Evolutionary conservation across 257 asterid genomes (phyloP), one percentile per base, ranked within the genome.

Genomic region (Parsonsia alboflavescens): DNA sequence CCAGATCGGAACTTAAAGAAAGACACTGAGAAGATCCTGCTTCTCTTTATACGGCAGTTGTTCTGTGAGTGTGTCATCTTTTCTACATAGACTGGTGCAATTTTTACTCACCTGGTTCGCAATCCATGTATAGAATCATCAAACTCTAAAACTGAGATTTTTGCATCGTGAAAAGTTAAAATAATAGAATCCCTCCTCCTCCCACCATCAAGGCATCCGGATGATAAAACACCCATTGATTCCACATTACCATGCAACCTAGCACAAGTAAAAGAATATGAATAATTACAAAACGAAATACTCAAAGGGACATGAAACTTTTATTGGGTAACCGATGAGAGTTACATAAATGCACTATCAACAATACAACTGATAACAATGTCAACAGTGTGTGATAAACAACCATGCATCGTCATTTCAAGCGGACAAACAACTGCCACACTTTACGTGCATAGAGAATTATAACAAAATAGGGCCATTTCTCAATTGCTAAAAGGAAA

Each of bases 171-270:
- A 71, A 92, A 94, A 61, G 93, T 84, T 84, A 94, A 80, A 75
- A 94, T 88, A 76, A 94, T 86, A n/a, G 98, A 84, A 80, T 90
- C 99, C 75, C 96, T 90, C 82, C 83, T 85, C 88, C 78, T 90
- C 72, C 96, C 96, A 53, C 87, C 90, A 81, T 88, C 94, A 84
- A 82, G 78, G 42, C 90, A 88, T 58, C 97, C 97, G 44, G 83
- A 84, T 19, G 96, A 80, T 76, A 94, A 82, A 71, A 94, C 85
- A 16, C 87, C 95, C 81, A 94, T 76, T 11, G 97, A 89, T 84
- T 94, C 96, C 82, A 94, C 93, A 85, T 94, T 94, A 67, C 97
- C 99, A 76, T 94, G 97, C 90, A 94, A 83, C 88, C 99, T 94
- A 76, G 82, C 58, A 57, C 39, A n/a, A 28, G 22, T 13, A 24